Evolutionary conservation across 169 alveolate species (phyloP), one percentile per base, ranked within the genome.

Genomic region (Plasmodium gonderi): DNA sequence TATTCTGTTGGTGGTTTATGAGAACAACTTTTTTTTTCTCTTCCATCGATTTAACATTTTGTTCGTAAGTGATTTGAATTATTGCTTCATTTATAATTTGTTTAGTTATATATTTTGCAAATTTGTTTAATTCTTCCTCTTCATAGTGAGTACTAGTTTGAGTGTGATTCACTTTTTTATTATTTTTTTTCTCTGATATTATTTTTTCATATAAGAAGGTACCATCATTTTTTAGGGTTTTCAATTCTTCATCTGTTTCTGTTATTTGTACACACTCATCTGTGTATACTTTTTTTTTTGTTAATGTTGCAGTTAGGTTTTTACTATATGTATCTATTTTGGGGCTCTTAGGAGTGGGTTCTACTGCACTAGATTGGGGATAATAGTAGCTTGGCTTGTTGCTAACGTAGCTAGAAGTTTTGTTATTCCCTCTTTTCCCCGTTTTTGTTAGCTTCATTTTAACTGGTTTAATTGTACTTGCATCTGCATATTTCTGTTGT

Each of bases 21-120:
- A 23, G 38, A 3, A 83, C 42, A 6, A 8, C n/a, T 51, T 47
- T 74, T 29, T 45, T 69, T 42, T 47, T 38, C 5, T 31, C 9
- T n/a, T 83, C 78, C 33, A 83, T 83, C 29, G 75, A 77, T 11
- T 83, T 69, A 3, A 72, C 36, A 68, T 83, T 83, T 29, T 68
- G 65, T 60, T 83, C 78, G 42, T 83, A 83, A 29, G 92, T 83
- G 12, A 83, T 72, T 76, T 83, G 92, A 31, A 83, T 72, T 33
- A 76, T 38, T 33, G 92, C 92, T 83, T 69, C 65, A 26, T 83
- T 45, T 14, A 83, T 11, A 72, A 83, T 83, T 72, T 83, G 51
- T 47, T 83, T 83, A 11, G 92, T 3, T 9, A 69, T 45, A 83
- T 42, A 69, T 69, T 64, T 40, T 67, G 92, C 51, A 47, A 69